These are phyloP conservation scores for Tuber microsphaerosporum DNA, from an alignment of 495 filamentous ascomycete genomes.

Conservation along the genomic window DNA sequence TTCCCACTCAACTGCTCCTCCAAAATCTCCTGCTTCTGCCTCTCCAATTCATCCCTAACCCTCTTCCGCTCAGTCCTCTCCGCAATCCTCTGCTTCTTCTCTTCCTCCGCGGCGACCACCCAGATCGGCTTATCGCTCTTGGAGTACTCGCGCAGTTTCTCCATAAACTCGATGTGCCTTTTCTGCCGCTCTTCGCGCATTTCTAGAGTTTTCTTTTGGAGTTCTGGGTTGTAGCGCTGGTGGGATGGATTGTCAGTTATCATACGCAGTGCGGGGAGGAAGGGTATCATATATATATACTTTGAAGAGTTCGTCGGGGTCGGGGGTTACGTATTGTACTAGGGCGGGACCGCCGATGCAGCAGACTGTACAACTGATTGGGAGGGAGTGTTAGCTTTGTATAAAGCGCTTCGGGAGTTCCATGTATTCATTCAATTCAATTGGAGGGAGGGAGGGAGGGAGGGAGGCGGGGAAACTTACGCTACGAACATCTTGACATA, in stretches of 20 bases:
- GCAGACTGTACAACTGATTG: conserved; percentile 56
- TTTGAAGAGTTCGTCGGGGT: conserved; percentile 83
- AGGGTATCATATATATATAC: conserved; percentile 42
- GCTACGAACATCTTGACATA: conserved; percentile 59
- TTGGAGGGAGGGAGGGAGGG: too few species aligned
- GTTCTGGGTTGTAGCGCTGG: conserved; percentile 83
- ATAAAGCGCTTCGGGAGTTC: neutral
- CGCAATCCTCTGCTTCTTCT: conserved; percentile 51
- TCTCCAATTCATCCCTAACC: conserved; percentile 53
- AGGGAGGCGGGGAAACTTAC: conserved; percentile 43
- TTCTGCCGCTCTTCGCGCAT: conserved; percentile 63
- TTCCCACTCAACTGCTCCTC: conserved; percentile 34
- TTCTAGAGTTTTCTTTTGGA: conserved; percentile 74
- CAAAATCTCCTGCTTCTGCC: conserved; percentile 56
- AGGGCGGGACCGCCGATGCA: conserved; percentile 79
- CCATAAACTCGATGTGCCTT: conserved; percentile 83
- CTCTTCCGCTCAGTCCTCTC: conserved; percentile 50
- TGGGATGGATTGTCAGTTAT: conserved; percentile 6
- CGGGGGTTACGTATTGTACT: conserved; percentile 70
- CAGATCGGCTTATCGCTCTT: conserved; percentile 88
- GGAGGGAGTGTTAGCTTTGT: conserved; percentile 10
- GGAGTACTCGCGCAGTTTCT: conserved; percentile 73
- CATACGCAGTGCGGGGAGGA: neutral
- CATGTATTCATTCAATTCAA: conserved; percentile 5
- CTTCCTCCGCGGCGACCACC: conserved; percentile 62